These are phyloP conservation scores for Eudorina sp. DNA, from an alignment of 139 green algal genomes.

Conservation along the genomic window DNA sequence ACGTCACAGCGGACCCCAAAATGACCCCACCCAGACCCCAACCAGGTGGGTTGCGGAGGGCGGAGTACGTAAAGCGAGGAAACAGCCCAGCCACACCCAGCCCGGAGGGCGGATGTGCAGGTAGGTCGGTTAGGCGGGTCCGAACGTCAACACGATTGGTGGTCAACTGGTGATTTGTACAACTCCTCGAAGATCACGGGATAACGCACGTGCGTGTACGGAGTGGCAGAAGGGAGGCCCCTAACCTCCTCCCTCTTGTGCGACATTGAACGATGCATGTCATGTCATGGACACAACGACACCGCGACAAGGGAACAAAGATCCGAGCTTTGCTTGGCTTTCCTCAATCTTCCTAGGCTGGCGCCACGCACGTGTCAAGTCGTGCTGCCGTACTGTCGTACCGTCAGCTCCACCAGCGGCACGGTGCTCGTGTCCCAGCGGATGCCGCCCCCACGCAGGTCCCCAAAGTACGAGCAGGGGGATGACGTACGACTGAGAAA, in stretches of 20 bases:
- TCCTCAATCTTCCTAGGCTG: background rate
- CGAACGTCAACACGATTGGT: background rate
- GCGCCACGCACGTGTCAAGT: background rate
- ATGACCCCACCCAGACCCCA: background rate
- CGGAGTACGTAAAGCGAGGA: background rate
- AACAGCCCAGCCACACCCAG: background rate
- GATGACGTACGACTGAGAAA: background rate
- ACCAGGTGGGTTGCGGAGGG: background rate
- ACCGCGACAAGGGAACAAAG: background rate
- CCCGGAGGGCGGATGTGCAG: too few relatives aligned
- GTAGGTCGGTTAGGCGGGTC: background rate
- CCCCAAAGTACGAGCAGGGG: background rate
- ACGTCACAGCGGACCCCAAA: background rate
- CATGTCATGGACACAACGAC: background rate
- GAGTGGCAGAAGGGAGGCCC: background rate
- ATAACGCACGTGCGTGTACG: background rate
- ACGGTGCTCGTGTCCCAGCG: background rate
- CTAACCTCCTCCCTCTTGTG: background rate
- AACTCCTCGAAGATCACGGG: background rate
- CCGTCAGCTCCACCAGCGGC: background rate
- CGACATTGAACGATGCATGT: background rate
- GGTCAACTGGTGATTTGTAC: background rate
- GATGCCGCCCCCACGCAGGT: background rate
- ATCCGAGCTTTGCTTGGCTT: background rate
- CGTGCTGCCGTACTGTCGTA: background rate